Evolutionary conservation across 108 stramenopile genomes (phyloP).

Genomic region (Chaetoceros tenuissimus): DNA sequence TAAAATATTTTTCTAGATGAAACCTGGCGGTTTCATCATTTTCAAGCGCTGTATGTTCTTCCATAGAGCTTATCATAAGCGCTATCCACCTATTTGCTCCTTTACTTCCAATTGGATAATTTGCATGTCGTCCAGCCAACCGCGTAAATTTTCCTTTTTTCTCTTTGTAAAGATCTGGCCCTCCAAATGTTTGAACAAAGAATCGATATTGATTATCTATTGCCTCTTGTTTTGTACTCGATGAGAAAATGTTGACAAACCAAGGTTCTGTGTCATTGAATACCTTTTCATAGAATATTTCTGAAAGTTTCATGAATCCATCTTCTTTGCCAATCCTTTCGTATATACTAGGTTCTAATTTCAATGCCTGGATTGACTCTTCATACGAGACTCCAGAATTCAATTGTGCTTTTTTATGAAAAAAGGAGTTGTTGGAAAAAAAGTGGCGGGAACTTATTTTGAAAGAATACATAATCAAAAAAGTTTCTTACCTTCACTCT

Average conservation of each 20-base stretch:
- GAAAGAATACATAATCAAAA: too few species aligned
- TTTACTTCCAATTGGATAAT: constrained; percentile 42
- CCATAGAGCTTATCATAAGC: constrained; percentile 57
- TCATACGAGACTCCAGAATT: constrained; percentile 31
- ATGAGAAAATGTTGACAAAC: constrained; percentile 74
- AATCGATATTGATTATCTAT: constrained; percentile 78
- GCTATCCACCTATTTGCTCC: constrained; percentile 65
- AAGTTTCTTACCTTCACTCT: too few species aligned
- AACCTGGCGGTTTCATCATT: constrained; percentile 27
- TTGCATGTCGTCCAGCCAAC: constrained; percentile 73
- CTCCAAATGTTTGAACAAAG: constrained; percentile 73
- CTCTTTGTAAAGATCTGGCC: constrained; percentile 55
- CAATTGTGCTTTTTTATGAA: too few species aligned
- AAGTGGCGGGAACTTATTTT: not conserved
- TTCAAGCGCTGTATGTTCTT: constrained; percentile 36
- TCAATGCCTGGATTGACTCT: constrained; percentile 23
- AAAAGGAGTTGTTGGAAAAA: too few species aligned
- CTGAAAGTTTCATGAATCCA: constrained; percentile 41
- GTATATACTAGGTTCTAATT: constrained; percentile 39
- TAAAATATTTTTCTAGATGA: constrained; percentile 33
- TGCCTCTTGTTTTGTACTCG: constrained; percentile 59
- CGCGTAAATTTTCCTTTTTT: constrained; percentile 73
- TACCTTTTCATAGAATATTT: constrained; percentile 60
- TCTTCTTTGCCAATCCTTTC: constrained; percentile 42
- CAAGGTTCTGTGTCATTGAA: constrained; percentile 48